phyloP scores from a whole-genome alignment of 176 grass and related monocot genomes.

The Olyra latifolia region DNA sequence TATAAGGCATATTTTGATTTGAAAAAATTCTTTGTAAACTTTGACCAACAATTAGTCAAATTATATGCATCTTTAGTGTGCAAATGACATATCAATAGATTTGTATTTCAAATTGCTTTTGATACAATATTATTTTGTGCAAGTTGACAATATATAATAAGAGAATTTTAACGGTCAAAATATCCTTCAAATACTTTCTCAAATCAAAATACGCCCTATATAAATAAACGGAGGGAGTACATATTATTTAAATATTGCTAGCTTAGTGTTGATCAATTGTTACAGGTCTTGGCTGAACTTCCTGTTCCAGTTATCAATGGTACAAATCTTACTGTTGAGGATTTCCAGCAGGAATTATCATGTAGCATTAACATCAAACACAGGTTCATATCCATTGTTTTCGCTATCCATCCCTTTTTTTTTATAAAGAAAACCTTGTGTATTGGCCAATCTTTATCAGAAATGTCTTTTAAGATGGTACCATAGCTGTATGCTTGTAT shows the following conservation, averaged over 20 bases:
- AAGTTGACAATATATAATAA: too few relatives aligned
- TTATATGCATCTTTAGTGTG: too few relatives aligned
- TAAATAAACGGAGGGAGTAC: too few relatives aligned
- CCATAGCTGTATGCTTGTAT: slow-evolving; percentile 5
- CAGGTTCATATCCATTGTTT: slow-evolving; percentile 51
- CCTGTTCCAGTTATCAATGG: slow-evolving; percentile 84
- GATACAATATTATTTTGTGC: too few relatives aligned
- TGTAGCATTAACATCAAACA: slow-evolving; percentile 98
- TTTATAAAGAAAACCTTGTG: background rate
- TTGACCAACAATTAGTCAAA: too few relatives aligned
- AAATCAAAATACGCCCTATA: too few relatives aligned
- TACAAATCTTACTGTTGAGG: slow-evolving; percentile 79
- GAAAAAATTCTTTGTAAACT: too few relatives aligned
- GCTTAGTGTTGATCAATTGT: slow-evolving; percentile 16
- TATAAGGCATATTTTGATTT: too few relatives aligned
- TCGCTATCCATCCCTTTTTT: slow-evolving; percentile 6
- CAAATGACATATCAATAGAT: too few relatives aligned
- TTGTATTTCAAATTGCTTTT: too few relatives aligned
- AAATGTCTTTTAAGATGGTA: background rate
- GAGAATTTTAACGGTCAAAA: too few relatives aligned
- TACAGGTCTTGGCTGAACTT: slow-evolving; percentile 78
- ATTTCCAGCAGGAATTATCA: slow-evolving; percentile 86
- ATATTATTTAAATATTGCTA: background rate
- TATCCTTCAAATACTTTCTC: too few relatives aligned
- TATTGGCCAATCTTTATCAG: background rate